Evolutionary conservation across 2,329 filamentous ascomycete genomes (phyloP).

Genomic region (Fusarium sp.): DNA sequence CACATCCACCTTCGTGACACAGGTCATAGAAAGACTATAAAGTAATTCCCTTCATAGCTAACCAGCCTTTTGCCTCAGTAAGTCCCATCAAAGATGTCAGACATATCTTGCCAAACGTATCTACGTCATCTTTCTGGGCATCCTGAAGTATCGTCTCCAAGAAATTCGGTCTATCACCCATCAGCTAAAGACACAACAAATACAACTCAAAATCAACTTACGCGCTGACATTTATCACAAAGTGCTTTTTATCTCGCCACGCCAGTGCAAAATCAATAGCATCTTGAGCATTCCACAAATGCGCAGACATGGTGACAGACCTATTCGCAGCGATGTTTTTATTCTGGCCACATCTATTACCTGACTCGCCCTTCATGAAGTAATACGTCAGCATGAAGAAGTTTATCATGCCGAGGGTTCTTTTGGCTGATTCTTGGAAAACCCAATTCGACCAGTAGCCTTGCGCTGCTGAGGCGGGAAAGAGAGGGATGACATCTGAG

Average conservation of each 20-base stretch:
- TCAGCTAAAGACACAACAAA: neutral
- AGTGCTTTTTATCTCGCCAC: neutral
- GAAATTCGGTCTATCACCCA: neutral
- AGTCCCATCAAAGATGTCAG: neutral
- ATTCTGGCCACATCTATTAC: neutral
- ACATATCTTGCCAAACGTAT: neutral
- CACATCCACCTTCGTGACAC: neutral
- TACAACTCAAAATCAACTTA: neutral
- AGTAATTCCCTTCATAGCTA: neutral
- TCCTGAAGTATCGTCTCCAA: neutral
- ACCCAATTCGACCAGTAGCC: neutral
- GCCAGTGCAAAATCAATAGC: neutral
- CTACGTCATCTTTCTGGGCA: neutral
- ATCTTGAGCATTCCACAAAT: slow-evolving; percentile 1
- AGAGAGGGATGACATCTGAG: neutral
- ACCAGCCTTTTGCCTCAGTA: neutral
- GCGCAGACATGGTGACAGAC: neutral
- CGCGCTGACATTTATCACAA: neutral
- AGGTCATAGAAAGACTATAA: neutral
- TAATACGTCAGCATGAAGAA: neutral
- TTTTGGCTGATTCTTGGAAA: neutral
- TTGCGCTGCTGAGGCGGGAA: neutral
- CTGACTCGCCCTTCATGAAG: neutral
- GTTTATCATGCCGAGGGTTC: neutral
- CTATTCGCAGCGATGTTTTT: neutral